Evolutionary conservation across 306 rosid genomes (phyloP).

Genomic region (Lupinus albus): DNA sequence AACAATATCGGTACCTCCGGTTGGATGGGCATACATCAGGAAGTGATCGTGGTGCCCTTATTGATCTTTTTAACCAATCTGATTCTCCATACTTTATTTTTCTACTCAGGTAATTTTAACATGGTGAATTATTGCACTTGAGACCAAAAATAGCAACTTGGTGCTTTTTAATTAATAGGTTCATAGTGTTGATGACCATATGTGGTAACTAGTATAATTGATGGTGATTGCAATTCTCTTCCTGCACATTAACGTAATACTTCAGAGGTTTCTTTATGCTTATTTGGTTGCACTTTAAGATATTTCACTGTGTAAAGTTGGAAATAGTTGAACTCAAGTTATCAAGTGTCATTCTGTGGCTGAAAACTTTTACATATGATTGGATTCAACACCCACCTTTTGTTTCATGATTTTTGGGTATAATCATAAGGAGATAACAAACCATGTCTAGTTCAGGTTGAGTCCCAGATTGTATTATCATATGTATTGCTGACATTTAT

Average conservation of each 20-base stretch:
- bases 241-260: not conserved
- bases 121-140: no score
- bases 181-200: not conserved
- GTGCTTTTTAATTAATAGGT: conserved; percentile 3
- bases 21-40: conserved; percentile 99
- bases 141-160: not conserved
- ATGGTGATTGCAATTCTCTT: not conserved
- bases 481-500: conserved; percentile 50
- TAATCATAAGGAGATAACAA: conserved; percentile 15
- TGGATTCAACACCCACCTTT: not conserved
- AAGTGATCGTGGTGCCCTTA: conserved; percentile 94
- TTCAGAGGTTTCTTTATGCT: not conserved
- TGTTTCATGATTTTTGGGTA: conserved; percentile 15
- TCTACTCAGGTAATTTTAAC: conserved; percentile 75
- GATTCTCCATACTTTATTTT: conserved; percentile 88
- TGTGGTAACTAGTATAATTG: conserved; percentile 15
- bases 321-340: conserved; percentile 11
- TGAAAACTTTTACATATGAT: conserved; percentile 4
- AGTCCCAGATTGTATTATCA: conserved; percentile 16
- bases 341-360: conserved; percentile 1
- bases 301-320: not conserved
- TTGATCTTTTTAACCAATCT: conserved; percentile 72
- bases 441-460: conserved; percentile 7
- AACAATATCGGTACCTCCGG: conserved; percentile 90
- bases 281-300: no score